phyloP scores from a whole-genome alignment of 208 protist genomes.

The Trypanosoma lewisi region DNA sequence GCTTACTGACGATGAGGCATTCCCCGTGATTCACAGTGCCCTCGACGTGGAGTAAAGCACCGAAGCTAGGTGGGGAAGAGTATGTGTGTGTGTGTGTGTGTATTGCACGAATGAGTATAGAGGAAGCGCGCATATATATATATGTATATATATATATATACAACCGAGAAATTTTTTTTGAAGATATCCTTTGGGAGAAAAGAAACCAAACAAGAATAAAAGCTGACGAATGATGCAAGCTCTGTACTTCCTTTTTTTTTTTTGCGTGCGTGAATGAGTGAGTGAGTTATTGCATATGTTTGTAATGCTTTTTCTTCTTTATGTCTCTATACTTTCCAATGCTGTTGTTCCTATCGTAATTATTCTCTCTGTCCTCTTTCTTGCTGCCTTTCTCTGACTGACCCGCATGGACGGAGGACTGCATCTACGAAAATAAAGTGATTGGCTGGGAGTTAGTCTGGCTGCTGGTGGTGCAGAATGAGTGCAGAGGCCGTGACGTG shows the following conservation, averaged over 20 bases:
- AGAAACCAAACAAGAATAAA: not conserved
- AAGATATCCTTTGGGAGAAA: too few relatives aligned
- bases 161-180: too few relatives aligned
- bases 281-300: not conserved
- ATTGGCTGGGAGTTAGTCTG: not conserved
- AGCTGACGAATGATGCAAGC: too few relatives aligned
- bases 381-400: too few relatives aligned
- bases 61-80: not conserved
- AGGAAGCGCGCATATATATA: not conserved
- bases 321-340: too few relatives aligned
- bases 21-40: constrained; percentile 72
- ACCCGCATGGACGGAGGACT: not conserved
- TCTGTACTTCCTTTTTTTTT: too few relatives aligned
- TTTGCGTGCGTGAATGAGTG: not conserved
- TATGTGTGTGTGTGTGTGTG: not conserved
- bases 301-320: not conserved
- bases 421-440: not conserved
- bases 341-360: not conserved
- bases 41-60: constrained; percentile 68
- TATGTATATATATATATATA: not conserved
- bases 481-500: constrained; percentile 14
- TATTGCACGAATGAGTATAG: not conserved
- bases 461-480: constrained; percentile 1
- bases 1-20: constrained; percentile 52
- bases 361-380: not conserved